Percentiles rank a stretch among this genome's conserved stretches.
These are phyloP conservation scores for Astragalus glycyphyllos DNA, from an alignment of 306 rosid species.

Conservation along the genomic window DNA sequence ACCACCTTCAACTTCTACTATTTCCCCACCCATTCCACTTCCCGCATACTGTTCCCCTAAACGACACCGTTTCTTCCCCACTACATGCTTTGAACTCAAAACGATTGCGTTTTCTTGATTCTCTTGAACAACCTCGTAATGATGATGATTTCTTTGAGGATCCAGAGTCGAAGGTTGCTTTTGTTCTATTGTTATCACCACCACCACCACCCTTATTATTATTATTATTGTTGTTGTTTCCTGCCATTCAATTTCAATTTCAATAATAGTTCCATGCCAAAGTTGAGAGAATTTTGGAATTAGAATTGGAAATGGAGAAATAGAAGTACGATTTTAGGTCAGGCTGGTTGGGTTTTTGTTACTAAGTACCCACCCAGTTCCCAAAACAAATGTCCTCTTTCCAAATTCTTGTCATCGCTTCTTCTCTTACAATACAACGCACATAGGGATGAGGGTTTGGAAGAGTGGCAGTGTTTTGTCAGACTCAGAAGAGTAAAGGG, in stretches of 20 bases:
- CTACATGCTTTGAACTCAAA: background rate
- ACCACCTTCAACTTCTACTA: slow-evolving; percentile 86
- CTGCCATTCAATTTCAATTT: slow-evolving; percentile 56
- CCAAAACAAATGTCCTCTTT: slow-evolving; percentile 5
- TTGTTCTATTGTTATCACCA: background rate
- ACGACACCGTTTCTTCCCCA: slow-evolving; percentile 38
- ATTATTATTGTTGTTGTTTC: slow-evolving; percentile 39
- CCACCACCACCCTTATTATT: too few relatives aligned
- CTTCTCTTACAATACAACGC: background rate
- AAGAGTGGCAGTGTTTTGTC: slow-evolving; percentile 58
- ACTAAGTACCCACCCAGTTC: slow-evolving; percentile 44
- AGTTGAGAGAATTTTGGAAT: background rate
- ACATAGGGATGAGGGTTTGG: slow-evolving; percentile 45
- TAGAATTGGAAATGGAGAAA: too few relatives aligned
- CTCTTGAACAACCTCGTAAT: background rate
- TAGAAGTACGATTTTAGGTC: slow-evolving; percentile 8
- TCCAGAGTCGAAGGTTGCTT: slow-evolving; percentile 64
- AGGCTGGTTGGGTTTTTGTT: background rate
- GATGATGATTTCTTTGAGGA: slow-evolving; percentile 62
- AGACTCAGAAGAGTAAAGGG: slow-evolving; percentile 42
- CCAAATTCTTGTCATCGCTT: background rate
- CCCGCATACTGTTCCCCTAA: slow-evolving; percentile 67
- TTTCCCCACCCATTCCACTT: slow-evolving; percentile 58
- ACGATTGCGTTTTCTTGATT: slow-evolving; percentile 21
- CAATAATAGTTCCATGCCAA: slow-evolving; percentile 54